Evolutionary conservation across 306 rosid species (phyloP), one percentile per base, ranked within the genome.

Genomic region (Cucumis melo): DNA sequence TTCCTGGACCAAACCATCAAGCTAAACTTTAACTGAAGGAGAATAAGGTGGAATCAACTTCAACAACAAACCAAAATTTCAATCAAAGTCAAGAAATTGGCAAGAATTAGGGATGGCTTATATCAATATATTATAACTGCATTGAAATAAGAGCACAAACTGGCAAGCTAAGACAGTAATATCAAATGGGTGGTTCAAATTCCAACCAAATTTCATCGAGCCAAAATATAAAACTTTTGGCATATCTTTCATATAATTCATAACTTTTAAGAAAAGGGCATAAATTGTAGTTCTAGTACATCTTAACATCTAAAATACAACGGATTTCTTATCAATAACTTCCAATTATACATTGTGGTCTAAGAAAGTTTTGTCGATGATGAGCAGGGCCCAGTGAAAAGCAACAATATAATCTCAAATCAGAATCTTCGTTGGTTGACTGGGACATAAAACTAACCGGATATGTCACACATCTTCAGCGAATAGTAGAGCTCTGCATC

Each of bases 331-430:
- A 74, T 54, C 78, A 74, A 19, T 74, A 12, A 56, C 53, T 55
- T 54, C 78, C 66, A 74, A 74, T 72, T 50, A 46, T 71, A 73
- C 76, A 73, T 51, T 51, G 17, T 17, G 46, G 76, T 51, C 60
- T 73, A 32, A 51, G 60, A 72, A 72, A 50, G 76, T 8, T 9
- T 27, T 72, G 27, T 27, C 42, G 60, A 16, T 27, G 76, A 5
- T 51, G 61, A 73, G 76, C 46, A 51, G 16, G 27, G 24, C 59
- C 61, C 46, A 29, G 44, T 50, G 76, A 50, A 50, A 73, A 24
- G 20, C 44, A 17, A 73, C 60, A 29, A 29, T 60, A 29, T 29
- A 16, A 50, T 27, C 60, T 27, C 76, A 50, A 60, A 27, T 72
- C 60, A 72, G 23, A 73, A 73, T 51, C 76, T 51, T 73, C 76